These are phyloP conservation scores for Citrus sinensis DNA, from an alignment of 345 rosid species.

Conservation along the genomic window DNA sequence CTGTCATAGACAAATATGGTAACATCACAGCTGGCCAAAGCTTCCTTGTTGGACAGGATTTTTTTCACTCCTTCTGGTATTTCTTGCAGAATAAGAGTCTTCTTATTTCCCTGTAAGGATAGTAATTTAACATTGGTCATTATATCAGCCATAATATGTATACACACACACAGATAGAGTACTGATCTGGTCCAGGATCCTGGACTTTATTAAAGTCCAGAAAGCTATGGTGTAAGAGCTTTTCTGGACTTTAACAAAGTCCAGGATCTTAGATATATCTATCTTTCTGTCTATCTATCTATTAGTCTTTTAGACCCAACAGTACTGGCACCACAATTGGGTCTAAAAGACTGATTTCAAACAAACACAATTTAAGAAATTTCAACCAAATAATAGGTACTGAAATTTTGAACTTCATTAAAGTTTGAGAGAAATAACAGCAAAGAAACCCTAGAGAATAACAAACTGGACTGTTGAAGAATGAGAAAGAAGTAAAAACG, in stretches of 20 bases:
- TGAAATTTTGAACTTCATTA: neutral
- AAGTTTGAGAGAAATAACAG: neutral
- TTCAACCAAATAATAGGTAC: neutral
- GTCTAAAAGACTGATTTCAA: neutral
- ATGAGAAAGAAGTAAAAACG: neutral
- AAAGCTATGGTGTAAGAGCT: no score
- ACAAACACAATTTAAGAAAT: neutral
- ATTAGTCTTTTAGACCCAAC: neutral
- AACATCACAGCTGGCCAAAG: slow-evolving; percentile 66
- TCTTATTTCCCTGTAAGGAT: slow-evolving; percentile 50
- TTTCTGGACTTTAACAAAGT: no score
- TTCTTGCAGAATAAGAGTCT: slow-evolving; percentile 67
- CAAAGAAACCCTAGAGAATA: neutral
- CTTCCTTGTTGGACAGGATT: slow-evolving; percentile 43
- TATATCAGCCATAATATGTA: neutral
- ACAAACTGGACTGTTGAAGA: neutral
- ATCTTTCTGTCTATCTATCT: no score
- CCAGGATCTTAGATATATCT: no score
- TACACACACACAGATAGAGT: no score
- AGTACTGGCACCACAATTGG: neutral
- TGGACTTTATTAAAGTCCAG: no score
- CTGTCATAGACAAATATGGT: slow-evolving; percentile 71
- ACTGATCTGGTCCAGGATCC: no score
- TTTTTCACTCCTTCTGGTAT: slow-evolving; percentile 61
- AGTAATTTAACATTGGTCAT: slow-evolving; percentile 10